phyloP scores from a whole-genome alignment of 345 rosid genomes.

The Populus pruinosa region DNA sequence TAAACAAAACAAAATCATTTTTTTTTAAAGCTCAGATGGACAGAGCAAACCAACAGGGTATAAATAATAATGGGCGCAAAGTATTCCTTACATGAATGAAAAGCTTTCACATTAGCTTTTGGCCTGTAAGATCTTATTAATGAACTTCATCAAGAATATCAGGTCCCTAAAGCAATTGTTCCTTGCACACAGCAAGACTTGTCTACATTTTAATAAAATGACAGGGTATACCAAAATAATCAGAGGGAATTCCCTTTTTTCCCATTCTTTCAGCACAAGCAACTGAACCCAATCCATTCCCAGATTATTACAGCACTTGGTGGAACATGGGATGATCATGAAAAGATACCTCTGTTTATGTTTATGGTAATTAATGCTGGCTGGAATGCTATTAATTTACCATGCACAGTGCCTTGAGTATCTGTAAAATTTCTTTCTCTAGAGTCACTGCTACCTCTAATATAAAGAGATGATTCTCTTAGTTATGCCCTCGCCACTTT shows the following conservation, averaged over 20 bases:
- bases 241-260: background rate
- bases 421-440: background rate
- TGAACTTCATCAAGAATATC: background rate
- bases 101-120: background rate
- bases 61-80: background rate
- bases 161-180: background rate
- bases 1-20: no score
- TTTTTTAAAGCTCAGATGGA: no score
- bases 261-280: background rate
- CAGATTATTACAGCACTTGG: background rate
- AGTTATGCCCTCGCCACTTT: background rate
- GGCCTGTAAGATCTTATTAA: background rate
- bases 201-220: background rate
- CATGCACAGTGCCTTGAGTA: background rate
- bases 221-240: background rate
- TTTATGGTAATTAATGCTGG: background rate
- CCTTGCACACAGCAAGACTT: background rate
- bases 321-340: background rate
- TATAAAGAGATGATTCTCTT: background rate
- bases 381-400: no score
- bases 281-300: background rate
- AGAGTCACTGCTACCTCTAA: background rate
- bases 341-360: background rate
- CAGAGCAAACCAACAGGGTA: no score
- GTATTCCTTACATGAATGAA: constrained; percentile 20